Conservation (phyloP, 2,329 filamentous ascomycete genomes). For the Nothophaeocryptopus gaeumannii region DNA sequence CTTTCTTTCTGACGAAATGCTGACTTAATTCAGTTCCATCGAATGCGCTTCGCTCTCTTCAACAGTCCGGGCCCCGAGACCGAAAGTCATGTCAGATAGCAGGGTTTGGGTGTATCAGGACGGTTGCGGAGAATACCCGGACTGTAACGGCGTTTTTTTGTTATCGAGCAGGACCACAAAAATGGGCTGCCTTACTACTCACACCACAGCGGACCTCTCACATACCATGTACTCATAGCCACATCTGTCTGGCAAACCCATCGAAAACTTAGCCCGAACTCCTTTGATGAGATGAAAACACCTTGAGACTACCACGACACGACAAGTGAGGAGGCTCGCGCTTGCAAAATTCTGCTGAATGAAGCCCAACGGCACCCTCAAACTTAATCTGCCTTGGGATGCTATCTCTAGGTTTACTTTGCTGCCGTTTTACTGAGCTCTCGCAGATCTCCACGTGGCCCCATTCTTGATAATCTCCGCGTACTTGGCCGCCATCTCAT, state of each 20-base stretch:
- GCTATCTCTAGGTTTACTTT: too few species aligned
- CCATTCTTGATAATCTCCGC: constrained; percentile 38
- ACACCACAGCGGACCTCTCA: constrained; percentile 23
- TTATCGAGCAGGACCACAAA: too few species aligned
- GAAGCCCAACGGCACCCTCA: background rate
- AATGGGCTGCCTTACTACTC: background rate
- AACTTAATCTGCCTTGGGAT: background rate
- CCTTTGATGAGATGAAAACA: background rate
- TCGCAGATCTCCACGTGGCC: background rate
- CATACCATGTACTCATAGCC: constrained; percentile 12
- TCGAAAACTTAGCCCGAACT: too few species aligned
- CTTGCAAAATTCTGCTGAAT: constrained; percentile 9
- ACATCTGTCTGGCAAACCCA: background rate
- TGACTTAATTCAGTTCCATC: constrained; percentile 34
- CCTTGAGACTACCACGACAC: background rate
- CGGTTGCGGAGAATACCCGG: too few species aligned
- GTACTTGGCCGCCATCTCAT: constrained; percentile 43
- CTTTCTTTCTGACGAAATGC: background rate
- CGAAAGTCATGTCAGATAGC: constrained; percentile 19
- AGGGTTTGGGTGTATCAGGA: background rate
- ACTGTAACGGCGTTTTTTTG: too few species aligned
- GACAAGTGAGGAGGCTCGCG: constrained; percentile 1
- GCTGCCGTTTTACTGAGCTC: too few species aligned
- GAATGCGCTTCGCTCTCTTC: constrained; percentile 38
- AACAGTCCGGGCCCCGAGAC: constrained; percentile 29